Percentiles rank a stretch among this genome's conserved stretches.
phyloP scores from a whole-genome alignment of 331 rosid species.

The Stylosanthes scabra region DNA sequence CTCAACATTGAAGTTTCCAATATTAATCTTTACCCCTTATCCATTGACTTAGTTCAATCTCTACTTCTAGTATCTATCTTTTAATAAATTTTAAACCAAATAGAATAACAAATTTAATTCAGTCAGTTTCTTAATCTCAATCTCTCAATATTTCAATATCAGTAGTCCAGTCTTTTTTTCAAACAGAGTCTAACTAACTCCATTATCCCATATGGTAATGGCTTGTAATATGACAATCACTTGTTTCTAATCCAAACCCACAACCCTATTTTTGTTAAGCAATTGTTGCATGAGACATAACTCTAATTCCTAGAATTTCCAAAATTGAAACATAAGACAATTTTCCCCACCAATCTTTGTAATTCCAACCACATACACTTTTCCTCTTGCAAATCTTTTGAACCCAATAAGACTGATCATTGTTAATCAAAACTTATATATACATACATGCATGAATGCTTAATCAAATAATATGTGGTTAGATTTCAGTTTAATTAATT shows the following conservation, averaged over 20 bases:
- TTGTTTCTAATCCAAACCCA: conserved; percentile 24
- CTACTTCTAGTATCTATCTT: no score
- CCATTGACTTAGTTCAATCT: no score
- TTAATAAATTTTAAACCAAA: no score
- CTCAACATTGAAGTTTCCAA: no score
- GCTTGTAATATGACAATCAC: conserved; percentile 10
- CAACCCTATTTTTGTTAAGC: conserved; percentile 14
- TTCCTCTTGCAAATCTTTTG: conserved; percentile 9
- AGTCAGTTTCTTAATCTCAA: no score
- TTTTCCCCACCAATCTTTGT: conserved; percentile 15
- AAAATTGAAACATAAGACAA: conserved; percentile 28
- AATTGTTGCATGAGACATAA: conserved; percentile 15
- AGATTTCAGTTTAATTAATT: not conserved
- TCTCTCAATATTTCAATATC: no score
- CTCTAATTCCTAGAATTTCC: conserved; percentile 20
- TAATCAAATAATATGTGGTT: not conserved
- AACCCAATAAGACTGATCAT: conserved; percentile 6
- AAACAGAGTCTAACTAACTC: no score
- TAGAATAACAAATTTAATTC: no score
- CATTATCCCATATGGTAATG: not conserved
- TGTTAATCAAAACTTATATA: not conserved
- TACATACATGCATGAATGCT: not conserved
- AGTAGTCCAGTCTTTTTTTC: not conserved
- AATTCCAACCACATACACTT: conserved; percentile 22
- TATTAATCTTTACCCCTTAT: no score